A percentile compares a stretch with the other conserved stretches of the same genome.
phyloP scores from a whole-genome alignment of 805 yeast genomes.

The Candida broadrunensis region DNA sequence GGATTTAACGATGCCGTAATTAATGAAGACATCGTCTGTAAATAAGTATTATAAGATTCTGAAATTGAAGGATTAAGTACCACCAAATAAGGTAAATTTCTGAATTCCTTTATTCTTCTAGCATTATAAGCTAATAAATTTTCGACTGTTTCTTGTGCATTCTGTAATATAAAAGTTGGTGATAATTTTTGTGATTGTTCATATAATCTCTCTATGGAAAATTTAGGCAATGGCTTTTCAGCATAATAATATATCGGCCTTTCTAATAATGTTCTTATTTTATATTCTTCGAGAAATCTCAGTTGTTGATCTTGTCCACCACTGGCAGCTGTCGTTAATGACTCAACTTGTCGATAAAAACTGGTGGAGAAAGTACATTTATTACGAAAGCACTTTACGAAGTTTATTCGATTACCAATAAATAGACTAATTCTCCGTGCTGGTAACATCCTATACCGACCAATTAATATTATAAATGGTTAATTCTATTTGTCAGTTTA shows the following conservation, averaged over 20 bases:
- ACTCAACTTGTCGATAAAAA: neutral
- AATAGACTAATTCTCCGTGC: neutral
- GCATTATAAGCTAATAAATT: conserved; percentile 62
- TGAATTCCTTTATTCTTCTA: conserved; percentile 64
- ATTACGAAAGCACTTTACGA: neutral
- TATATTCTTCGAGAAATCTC: conserved; percentile 50
- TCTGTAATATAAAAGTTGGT: conserved; percentile 30
- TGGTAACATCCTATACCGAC: too few relatives aligned
- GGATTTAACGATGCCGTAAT: conserved; percentile 30
- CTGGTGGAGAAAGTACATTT: neutral
- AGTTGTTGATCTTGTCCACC: conserved; percentile 17
- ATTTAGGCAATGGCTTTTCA: conserved; percentile 47
- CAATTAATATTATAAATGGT: too few relatives aligned
- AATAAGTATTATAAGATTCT: conserved; percentile 68
- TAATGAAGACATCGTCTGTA: conserved; percentile 55
- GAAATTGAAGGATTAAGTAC: conserved; percentile 86
- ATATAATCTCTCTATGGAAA: conserved; percentile 51
- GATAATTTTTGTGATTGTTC: conserved; percentile 38
- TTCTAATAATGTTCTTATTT: conserved; percentile 56
- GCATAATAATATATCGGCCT: conserved; percentile 58
- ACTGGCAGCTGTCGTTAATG: neutral
- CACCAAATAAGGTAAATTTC: conserved; percentile 77
- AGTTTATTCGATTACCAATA: conserved; percentile 2
- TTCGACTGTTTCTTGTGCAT: conserved; percentile 57
- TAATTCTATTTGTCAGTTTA: too few relatives aligned